A percentile compares a stretch with the other conserved stretches of the same genome.
Conservation (phyloP, 441 rosid species). For the Brassica hybrid region DNA sequence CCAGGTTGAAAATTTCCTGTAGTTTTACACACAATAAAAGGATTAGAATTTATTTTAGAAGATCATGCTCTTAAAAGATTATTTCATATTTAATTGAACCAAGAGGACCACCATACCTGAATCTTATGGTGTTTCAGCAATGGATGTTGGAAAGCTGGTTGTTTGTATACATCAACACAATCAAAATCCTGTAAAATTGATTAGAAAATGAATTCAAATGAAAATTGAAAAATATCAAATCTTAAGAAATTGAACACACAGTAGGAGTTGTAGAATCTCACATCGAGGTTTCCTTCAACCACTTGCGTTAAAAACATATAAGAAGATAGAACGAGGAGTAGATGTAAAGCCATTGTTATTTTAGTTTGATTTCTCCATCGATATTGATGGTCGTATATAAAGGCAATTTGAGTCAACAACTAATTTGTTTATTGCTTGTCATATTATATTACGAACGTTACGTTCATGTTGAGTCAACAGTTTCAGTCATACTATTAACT, state of each 20-base stretch:
- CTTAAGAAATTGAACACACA: too few relatives aligned
- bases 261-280: neutral
- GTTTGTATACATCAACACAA: neutral
- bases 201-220: neutral
- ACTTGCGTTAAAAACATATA: neutral
- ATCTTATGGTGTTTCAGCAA: neutral
- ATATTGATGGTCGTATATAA: neutral
- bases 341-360: constrained; percentile 4
- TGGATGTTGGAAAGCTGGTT: neutral
- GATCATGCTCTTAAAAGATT: neutral
- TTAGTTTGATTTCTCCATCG: neutral
- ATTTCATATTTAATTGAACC: neutral
- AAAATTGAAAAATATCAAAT: neutral
- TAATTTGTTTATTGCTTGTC: too few relatives aligned
- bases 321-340: neutral
- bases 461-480: neutral
- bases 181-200: neutral
- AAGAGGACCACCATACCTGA: neutral
- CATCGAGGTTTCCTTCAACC: constrained; percentile 3
- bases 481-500: neutral
- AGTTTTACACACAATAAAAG: neutral
- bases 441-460: too few relatives aligned
- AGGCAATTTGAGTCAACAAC: neutral
- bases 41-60: neutral
- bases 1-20: too few relatives aligned